A percentile compares a stretch with the other conserved stretches of the same genome.
These are phyloP conservation scores for Verbena officinalis DNA, from an alignment of 257 asterid species.

Conservation along the genomic window DNA sequence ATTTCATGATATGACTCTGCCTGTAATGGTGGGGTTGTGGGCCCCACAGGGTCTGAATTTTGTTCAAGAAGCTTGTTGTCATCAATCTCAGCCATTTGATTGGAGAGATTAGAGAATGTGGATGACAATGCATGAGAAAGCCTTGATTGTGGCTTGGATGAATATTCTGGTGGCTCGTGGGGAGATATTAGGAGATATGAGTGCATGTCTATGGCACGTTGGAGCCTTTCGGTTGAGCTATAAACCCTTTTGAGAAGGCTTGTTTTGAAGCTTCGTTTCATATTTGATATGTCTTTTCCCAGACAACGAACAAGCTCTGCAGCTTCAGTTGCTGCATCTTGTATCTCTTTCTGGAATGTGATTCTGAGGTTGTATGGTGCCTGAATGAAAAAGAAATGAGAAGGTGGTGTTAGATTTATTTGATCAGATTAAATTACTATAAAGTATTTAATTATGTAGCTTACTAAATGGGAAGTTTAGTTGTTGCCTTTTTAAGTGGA, in stretches of 20 bases:
- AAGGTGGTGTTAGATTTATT: too few relatives aligned
- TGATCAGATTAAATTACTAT: too few relatives aligned
- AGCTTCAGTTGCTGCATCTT: slow-evolving; percentile 55
- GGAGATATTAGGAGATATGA: slow-evolving; percentile 57
- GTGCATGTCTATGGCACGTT: slow-evolving; percentile 54
- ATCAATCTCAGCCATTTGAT: slow-evolving; percentile 27
- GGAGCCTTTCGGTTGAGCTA: slow-evolving; percentile 52
- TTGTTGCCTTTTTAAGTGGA: slow-evolving; percentile 13
- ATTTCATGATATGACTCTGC: slow-evolving; percentile 50
- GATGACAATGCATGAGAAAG: slow-evolving; percentile 40
- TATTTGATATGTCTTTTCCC: slow-evolving; percentile 51
- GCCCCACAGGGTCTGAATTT: slow-evolving; percentile 16
- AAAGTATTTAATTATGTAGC: background rate
- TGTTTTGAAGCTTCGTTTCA: slow-evolving; percentile 48
- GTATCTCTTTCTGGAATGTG: slow-evolving; percentile 60
- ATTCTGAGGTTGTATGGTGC: slow-evolving; percentile 62
- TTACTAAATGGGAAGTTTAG: background rate
- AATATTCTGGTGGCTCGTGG: slow-evolving; percentile 32
- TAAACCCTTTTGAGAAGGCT: slow-evolving; percentile 53
- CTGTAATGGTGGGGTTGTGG: slow-evolving; percentile 20
- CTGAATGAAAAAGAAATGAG: slow-evolving; percentile 25
- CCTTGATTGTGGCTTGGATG: slow-evolving; percentile 32
- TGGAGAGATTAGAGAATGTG: slow-evolving; percentile 35
- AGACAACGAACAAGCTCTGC: slow-evolving; percentile 58
- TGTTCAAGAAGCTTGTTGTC: slow-evolving; percentile 25